A percentile compares a stretch with the other conserved stretches of the same genome.
Evolutionary conservation across 495 filamentous ascomycete species (phyloP).

Genomic region (Podospora pseudopauciseta): DNA sequence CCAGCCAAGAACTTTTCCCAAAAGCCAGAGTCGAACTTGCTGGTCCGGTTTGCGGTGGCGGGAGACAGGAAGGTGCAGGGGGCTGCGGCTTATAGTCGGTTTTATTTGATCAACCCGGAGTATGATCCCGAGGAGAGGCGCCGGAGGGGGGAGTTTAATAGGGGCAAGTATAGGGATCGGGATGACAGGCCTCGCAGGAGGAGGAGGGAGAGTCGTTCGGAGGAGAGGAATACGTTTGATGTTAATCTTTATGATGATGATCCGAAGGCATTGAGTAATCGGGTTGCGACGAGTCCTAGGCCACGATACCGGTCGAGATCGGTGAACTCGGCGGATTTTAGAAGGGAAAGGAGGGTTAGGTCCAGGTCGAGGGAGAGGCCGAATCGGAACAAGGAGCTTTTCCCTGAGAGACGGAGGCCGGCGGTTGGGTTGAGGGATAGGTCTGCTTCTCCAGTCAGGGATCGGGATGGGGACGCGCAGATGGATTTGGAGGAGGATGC

Average conservation of each 20-base stretch:
- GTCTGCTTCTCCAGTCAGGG: constrained; percentile 66
- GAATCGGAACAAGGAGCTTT: constrained; percentile 50
- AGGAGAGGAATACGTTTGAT: constrained; percentile 5
- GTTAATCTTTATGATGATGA: constrained; percentile 44
- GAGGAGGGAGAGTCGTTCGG: constrained; percentile 56
- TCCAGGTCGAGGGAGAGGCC: constrained; percentile 15
- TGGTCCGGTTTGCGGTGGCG: constrained; percentile 68
- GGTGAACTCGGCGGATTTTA: constrained; percentile 30
- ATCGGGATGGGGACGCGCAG: constrained; percentile 55
- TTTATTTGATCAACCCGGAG: constrained; percentile 86
- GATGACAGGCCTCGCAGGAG: constrained; percentile 56
- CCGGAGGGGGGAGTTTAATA: constrained; percentile 39
- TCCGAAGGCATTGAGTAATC: constrained; percentile 41
- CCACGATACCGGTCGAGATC: constrained; percentile 35
- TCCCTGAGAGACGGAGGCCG: constrained; percentile 38
- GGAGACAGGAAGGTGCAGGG: constrained; percentile 73
- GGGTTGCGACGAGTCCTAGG: constrained; percentile 21
- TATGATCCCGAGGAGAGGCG: constrained; percentile 76
- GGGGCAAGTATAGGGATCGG: constrained; percentile 53
- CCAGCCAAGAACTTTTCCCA: constrained; percentile 59
- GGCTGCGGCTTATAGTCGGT: constrained; percentile 76
- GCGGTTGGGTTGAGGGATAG: constrained; percentile 53
- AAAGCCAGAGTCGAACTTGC: constrained; percentile 65
- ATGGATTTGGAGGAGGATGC: constrained; percentile 40
- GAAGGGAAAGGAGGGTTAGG: constrained; percentile 26